Evolutionary conservation across 164 flowering plant genomes (phyloP).

Genomic region (Macadamia integrifolia): DNA sequence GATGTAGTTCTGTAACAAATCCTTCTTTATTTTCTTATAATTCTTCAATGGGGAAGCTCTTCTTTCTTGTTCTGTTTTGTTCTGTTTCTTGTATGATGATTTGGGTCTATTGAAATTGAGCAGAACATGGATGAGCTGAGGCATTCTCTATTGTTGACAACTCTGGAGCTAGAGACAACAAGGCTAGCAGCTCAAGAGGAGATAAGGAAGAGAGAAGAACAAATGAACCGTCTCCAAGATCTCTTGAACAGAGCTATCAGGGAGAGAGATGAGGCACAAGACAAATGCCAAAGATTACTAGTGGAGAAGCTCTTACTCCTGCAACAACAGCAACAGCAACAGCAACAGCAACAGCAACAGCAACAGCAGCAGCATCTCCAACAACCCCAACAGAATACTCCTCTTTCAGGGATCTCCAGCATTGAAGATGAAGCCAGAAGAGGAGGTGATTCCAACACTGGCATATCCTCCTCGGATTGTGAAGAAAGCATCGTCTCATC

Average conservation of each 20-base stretch:
- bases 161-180: slow-evolving; percentile 74
- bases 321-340: slow-evolving; percentile 18
- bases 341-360: neutral
- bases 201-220: slow-evolving; percentile 62
- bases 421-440: slow-evolving; percentile 58
- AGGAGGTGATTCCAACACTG: slow-evolving; percentile 52
- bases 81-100: neutral
- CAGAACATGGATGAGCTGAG: slow-evolving; percentile 77
- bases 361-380: slow-evolving; percentile 3
- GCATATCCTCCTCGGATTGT: slow-evolving; percentile 66
- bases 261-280: slow-evolving; percentile 72
- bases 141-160: slow-evolving; percentile 49
- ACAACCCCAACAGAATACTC: slow-evolving; percentile 7
- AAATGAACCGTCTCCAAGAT: slow-evolving; percentile 45
- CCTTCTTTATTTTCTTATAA: neutral
- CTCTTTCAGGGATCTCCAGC: slow-evolving; percentile 44
- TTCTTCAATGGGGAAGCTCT: neutral
- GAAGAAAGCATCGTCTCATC: slow-evolving; percentile 85
- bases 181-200: slow-evolving; percentile 64
- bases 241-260: slow-evolving; percentile 35
- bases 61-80: neutral
- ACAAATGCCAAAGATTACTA: slow-evolving; percentile 53
- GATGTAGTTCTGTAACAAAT: too few species aligned
- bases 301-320: slow-evolving; percentile 45
- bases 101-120: neutral